phyloP scores from a whole-genome alignment of 2,329 filamentous ascomycete species.

The Fusarium sulawesiense region DNA sequence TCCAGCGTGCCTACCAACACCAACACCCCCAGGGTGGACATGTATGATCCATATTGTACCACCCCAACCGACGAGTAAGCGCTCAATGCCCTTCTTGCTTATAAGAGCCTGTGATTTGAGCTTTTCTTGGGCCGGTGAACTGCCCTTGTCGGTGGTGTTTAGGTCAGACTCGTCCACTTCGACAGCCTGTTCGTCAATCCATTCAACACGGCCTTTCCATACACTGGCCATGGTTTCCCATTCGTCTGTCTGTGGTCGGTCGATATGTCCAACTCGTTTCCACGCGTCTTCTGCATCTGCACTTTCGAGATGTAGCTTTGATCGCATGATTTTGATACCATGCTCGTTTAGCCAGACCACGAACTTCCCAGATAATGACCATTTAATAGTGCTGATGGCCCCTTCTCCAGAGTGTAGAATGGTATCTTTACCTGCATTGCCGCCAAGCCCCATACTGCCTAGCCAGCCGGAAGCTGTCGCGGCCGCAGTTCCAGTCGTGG shows the following conservation, averaged over 20 bases:
- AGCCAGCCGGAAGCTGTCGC: conserved; percentile 91
- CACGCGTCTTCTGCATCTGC: conserved; percentile 85
- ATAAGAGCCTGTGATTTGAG: conserved; percentile 62
- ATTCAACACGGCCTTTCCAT: conserved; percentile 92
- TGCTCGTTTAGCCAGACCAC: conserved; percentile 97
- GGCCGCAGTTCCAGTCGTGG: conserved; percentile 83
- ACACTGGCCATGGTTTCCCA: conserved; percentile 98
- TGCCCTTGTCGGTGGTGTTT: conserved; percentile 49
- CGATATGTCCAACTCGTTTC: conserved; percentile 93
- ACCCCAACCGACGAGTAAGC: conserved; percentile 93
- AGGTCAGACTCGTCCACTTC: conserved; percentile 73
- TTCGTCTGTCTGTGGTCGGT: conserved; percentile 83
- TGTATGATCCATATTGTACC: conserved; percentile 96
- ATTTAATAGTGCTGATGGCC: conserved; percentile 89
- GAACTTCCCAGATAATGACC: conserved; percentile 92
- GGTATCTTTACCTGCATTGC: conserved; percentile 83
- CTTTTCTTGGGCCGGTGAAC: conserved; percentile 60
- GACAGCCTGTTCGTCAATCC: conserved; percentile 88
- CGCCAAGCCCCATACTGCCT: conserved; percentile 83
- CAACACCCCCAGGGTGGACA: conserved; percentile 80
- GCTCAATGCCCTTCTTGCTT: conserved; percentile 70
- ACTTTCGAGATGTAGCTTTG: conserved; percentile 82
- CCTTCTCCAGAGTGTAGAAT: conserved; percentile 93
- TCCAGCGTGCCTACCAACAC: conserved; percentile 72
- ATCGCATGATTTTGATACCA: conserved; percentile 97